phyloP scores from a whole-genome alignment of 305 asterid species.

The Fraxinus angustifolia region DNA sequence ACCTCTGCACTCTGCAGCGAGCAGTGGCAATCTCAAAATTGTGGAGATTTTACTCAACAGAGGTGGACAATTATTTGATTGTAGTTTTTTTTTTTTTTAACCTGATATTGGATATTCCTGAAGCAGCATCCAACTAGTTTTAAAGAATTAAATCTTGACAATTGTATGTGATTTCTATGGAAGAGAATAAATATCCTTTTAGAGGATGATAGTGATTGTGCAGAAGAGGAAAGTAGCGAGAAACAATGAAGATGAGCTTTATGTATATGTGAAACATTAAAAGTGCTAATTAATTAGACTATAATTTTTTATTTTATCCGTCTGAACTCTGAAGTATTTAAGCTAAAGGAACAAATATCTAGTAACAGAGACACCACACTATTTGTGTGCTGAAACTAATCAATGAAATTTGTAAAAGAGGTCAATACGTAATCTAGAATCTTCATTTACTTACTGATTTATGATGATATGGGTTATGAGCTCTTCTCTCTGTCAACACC shows the following conservation, averaged over 20 bases:
- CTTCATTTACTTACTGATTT: background rate
- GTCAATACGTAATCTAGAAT: background rate
- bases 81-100: background rate
- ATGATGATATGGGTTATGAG: background rate
- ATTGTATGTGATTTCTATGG: background rate
- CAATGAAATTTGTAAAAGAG: background rate
- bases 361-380: background rate
- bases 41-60: conserved; percentile 59
- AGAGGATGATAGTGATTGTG: background rate
- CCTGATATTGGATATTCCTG: conserved; percentile 2
- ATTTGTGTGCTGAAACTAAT: background rate
- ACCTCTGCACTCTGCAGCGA: conserved; percentile 87
- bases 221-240: background rate
- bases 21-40: conserved; percentile 65
- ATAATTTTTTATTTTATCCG: background rate
- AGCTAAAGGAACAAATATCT: background rate
- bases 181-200: conserved; percentile 3
- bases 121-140: conserved; percentile 12
- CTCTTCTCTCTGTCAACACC: background rate
- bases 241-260: background rate
- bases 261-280: background rate
- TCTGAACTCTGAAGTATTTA: background rate
- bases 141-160: background rate
- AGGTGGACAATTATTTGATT: conserved; percentile 35
- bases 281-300: background rate